Evolutionary conservation across 2,329 filamentous ascomycete species (phyloP).

Genomic region (Fonsecaea nubica): DNA sequence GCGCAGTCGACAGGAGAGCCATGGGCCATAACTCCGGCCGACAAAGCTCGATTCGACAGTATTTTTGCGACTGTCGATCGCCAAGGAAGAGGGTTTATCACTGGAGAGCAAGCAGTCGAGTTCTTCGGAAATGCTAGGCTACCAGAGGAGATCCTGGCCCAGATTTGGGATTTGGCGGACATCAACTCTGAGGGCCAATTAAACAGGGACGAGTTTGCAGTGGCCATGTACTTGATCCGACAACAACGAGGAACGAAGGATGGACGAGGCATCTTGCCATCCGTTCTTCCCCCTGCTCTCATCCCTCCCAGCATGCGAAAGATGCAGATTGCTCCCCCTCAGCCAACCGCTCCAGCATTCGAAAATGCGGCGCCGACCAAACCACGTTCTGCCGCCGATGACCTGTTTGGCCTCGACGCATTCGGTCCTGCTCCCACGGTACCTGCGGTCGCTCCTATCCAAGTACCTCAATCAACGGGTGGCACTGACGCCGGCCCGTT

Average conservation of each 20-base stretch:
- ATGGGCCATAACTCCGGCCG: slow-evolving; percentile 81
- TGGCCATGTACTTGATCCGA: slow-evolving; percentile 95
- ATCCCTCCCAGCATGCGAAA: slow-evolving; percentile 84
- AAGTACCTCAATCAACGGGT: slow-evolving; percentile 72
- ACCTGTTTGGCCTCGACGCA: slow-evolving; percentile 90
- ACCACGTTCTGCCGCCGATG: slow-evolving; percentile 85
- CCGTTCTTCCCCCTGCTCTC: slow-evolving; percentile 77
- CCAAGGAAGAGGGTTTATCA: slow-evolving; percentile 79
- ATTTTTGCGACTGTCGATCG: slow-evolving; percentile 87
- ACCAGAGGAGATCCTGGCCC: slow-evolving; percentile 84
- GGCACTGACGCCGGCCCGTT: slow-evolving; percentile 64
- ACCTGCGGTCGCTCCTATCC: slow-evolving; percentile 51
- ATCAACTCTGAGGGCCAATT: slow-evolving; percentile 88
- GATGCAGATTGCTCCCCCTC: slow-evolving; percentile 50
- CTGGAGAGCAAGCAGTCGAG: slow-evolving; percentile 88
- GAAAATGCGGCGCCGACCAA: slow-evolving; percentile 53
- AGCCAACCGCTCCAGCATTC: slow-evolving; percentile 54
- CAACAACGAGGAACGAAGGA: slow-evolving; percentile 80
- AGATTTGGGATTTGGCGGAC: slow-evolving; percentile 97
- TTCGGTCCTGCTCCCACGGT: slow-evolving; percentile 59
- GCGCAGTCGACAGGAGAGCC: slow-evolving; percentile 67
- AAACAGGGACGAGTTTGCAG: slow-evolving; percentile 88
- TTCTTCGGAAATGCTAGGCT: slow-evolving; percentile 94
- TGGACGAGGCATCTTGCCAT: slow-evolving; percentile 67
- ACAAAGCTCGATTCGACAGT: slow-evolving; percentile 86